Percentiles rank a stretch among this genome's conserved stretches.
Evolutionary conservation across 148 eudicot species (phyloP).

Genomic region (Heliamphora exappendiculata): DNA sequence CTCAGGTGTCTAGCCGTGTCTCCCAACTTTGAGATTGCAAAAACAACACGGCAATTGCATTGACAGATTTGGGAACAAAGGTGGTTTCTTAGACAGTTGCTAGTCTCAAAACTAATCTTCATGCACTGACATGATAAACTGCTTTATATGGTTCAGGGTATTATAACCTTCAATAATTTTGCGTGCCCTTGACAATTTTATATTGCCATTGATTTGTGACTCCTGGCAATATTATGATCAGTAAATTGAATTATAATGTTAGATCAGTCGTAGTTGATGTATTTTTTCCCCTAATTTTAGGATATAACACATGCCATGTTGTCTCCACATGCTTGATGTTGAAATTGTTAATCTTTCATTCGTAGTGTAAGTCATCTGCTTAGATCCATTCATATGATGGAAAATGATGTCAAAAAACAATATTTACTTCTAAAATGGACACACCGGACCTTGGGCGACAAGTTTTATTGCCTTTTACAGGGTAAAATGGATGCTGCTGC

Average conservation of each 20-base stretch:
- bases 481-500: constrained; percentile 99
- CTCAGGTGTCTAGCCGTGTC: constrained; percentile 95
- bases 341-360: not conserved
- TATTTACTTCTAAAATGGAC: not conserved
- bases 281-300: not conserved
- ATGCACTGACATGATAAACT: not conserved
- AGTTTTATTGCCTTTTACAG: constrained; percentile 29
- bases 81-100: constrained; percentile 25
- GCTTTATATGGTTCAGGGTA: not conserved
- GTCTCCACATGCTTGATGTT: not conserved
- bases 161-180: not conserved
- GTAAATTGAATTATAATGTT: not conserved
- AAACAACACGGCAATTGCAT: constrained; percentile 98
- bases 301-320: not conserved
- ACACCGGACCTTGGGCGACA: not conserved
- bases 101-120: not conserved
- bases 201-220: not conserved
- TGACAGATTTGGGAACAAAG: constrained; percentile 98
- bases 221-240: not conserved
- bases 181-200: not conserved
- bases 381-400: not conserved
- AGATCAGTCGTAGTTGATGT: not conserved
- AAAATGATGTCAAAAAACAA: not conserved
- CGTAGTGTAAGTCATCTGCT: not conserved
- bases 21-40: constrained; percentile 97